Conservation (phyloP, 257 asterid genomes). For the Capsicum chinense region DNA sequence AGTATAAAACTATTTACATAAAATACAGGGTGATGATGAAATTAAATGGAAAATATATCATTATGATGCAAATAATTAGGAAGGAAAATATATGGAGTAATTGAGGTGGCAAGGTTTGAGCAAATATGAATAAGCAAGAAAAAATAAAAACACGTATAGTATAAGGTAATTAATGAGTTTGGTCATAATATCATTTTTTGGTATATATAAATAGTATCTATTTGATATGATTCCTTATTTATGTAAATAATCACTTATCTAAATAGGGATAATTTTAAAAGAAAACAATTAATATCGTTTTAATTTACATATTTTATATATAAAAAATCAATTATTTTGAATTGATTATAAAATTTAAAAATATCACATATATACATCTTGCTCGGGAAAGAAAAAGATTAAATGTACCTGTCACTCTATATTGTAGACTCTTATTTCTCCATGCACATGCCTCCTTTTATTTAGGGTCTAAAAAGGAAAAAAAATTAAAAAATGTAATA, state of each 20-base stretch:
- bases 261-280: neutral
- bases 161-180: neutral
- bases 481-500: neutral
- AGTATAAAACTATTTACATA: no score
- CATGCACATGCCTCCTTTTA: neutral
- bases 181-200: no score
- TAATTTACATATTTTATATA: neutral
- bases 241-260: neutral
- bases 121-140: neutral
- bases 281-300: neutral
- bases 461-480: neutral
- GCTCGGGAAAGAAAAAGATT: slow-evolving; percentile 10
- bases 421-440: neutral
- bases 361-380: neutral
- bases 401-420: neutral
- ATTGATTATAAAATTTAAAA: neutral
- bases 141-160: slow-evolving; percentile 1
- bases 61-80: slow-evolving; percentile 7
- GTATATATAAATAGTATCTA: neutral
- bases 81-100: neutral
- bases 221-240: neutral
- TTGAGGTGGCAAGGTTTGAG: neutral
- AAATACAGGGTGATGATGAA: no score
- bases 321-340: neutral
- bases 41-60: neutral